A percentile compares a stretch with the other conserved stretches of the same genome.
Evolutionary conservation across 2,329 filamentous ascomycete species (phyloP).

Genomic region (Ceratocystis huliohia): DNA sequence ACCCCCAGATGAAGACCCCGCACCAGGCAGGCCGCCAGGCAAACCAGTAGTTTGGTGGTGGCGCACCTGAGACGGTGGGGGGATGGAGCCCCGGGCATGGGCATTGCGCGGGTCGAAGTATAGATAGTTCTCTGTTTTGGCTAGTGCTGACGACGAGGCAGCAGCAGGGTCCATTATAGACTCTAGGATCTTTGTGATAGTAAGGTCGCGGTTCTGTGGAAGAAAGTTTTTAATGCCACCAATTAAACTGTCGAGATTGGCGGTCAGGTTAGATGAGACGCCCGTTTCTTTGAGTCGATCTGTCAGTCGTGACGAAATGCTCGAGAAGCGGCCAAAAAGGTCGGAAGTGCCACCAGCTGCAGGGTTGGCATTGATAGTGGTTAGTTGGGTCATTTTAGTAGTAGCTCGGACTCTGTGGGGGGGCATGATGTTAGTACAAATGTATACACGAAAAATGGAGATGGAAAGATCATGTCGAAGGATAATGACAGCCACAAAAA

Average conservation of each 20-base stretch:
- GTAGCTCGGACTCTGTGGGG: constrained; percentile 64
- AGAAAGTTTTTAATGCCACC: constrained; percentile 96
- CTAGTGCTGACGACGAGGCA: constrained; percentile 80
- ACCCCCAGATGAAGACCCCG: constrained; percentile 32
- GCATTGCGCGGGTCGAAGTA: constrained; percentile 94
- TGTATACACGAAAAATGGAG: too few relatives aligned
- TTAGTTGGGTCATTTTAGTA: constrained; percentile 96
- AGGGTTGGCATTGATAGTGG: constrained; percentile 64
- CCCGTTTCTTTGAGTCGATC: constrained; percentile 85
- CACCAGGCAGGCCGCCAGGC: constrained; percentile 40
- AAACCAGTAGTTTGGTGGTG: constrained; percentile 33
- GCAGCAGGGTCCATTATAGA: constrained; percentile 93
- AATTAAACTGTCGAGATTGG: constrained; percentile 87
- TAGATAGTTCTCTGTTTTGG: constrained; percentile 90
- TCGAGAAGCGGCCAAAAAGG: constrained; percentile 85
- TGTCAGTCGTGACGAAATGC: constrained; percentile 80
- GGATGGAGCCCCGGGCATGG: constrained; percentile 84
- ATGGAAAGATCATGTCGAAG: too few relatives aligned
- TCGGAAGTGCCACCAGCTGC: constrained; percentile 46
- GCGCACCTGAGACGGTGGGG: constrained; percentile 55
- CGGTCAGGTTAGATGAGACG: constrained; percentile 53
- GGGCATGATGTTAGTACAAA: neutral
- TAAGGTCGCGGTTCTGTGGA: constrained; percentile 89
- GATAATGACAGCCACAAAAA: neutral
- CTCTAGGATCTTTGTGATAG: constrained; percentile 94